Conservation (phyloP, 257 asterid genomes). For the Fraxinus excelsior region DNA sequence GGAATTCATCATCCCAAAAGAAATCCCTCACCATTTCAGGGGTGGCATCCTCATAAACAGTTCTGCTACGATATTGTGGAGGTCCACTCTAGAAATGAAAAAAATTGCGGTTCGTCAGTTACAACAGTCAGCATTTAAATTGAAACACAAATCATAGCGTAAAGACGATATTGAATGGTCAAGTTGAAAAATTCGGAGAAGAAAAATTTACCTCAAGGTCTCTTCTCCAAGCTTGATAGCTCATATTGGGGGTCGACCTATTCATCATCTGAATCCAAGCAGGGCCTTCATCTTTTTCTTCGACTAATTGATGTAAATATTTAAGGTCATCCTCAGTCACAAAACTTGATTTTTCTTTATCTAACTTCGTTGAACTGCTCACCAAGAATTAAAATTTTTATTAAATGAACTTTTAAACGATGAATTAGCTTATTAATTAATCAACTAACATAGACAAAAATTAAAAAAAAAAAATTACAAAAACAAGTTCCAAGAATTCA, state of each 20-base stretch:
- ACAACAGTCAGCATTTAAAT: conserved; percentile 15
- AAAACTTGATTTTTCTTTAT: conserved; percentile 44
- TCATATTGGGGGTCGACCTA: conserved; percentile 65
- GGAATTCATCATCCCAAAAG: conserved; percentile 90
- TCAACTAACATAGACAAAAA: neutral
- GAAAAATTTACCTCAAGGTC: conserved; percentile 64
- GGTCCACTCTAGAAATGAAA: conserved; percentile 64
- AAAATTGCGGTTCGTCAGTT: neutral
- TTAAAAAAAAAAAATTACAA: too few relatives aligned
- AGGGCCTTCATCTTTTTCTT: conserved; percentile 80
- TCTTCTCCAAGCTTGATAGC: conserved; percentile 94
- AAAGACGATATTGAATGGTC: neutral
- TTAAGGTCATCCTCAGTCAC: conserved; percentile 65
- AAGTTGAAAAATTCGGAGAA: neutral
- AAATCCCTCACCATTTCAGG: conserved; percentile 92
- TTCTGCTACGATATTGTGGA: conserved; percentile 89
- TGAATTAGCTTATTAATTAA: neutral
- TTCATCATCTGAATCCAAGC: conserved; percentile 92
- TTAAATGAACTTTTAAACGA: neutral
- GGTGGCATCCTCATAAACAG: conserved; percentile 81
- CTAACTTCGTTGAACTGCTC: conserved; percentile 52
- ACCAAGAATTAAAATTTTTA: conserved; percentile 27
- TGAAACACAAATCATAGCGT: neutral
- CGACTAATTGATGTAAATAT: conserved; percentile 58
- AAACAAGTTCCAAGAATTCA: neutral